These are phyloP conservation scores for Cytospora paraplurivora DNA, from an alignment of 2,329 filamentous ascomycete genomes.

Conservation along the genomic window DNA sequence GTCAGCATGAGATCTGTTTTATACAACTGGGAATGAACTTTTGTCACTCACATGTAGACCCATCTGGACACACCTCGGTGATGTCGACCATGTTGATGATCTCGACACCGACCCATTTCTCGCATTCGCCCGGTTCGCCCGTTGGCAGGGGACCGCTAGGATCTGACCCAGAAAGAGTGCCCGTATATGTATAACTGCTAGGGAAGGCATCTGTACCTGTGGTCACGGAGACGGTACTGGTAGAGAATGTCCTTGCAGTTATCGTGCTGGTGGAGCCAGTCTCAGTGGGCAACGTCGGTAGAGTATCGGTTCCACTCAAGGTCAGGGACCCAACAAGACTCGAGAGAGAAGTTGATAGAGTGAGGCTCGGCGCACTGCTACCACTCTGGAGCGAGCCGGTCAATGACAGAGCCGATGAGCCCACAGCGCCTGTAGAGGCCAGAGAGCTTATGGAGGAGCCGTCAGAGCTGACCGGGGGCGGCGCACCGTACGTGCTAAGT, in stretches of 20 bases:
- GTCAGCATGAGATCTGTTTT: constrained; percentile 2
- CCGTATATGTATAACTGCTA: constrained; percentile 21
- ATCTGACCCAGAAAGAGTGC: constrained; percentile 8
- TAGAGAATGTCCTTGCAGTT: constrained; percentile 12
- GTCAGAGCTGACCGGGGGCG: background rate
- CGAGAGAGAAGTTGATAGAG: background rate
- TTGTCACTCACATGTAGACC: constrained; percentile 23
- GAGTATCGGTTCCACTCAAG: background rate
- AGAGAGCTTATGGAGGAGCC: constrained; percentile 3
- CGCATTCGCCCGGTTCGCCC: constrained; percentile 15
- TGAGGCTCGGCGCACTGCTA: background rate
- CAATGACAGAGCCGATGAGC: background rate
- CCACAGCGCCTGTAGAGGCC: background rate
- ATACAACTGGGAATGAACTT: background rate
- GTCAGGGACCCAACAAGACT: background rate
- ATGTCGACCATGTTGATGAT: constrained; percentile 29
- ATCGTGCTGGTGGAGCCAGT: constrained; percentile 6
- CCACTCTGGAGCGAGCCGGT: background rate
- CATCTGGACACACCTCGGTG: constrained; percentile 28
- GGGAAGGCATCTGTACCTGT: background rate
- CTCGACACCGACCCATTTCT: constrained; percentile 27
- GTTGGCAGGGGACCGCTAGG: constrained; percentile 11
- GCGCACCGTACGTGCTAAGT: constrained; percentile 9
- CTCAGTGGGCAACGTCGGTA: constrained; percentile 3
- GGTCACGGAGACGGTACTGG: constrained; percentile 1